Percentiles rank a stretch among this genome's conserved stretches.
These are phyloP conservation scores for Actinidia chinensis DNA, from an alignment of 179 eudicot species.

Conservation along the genomic window DNA sequence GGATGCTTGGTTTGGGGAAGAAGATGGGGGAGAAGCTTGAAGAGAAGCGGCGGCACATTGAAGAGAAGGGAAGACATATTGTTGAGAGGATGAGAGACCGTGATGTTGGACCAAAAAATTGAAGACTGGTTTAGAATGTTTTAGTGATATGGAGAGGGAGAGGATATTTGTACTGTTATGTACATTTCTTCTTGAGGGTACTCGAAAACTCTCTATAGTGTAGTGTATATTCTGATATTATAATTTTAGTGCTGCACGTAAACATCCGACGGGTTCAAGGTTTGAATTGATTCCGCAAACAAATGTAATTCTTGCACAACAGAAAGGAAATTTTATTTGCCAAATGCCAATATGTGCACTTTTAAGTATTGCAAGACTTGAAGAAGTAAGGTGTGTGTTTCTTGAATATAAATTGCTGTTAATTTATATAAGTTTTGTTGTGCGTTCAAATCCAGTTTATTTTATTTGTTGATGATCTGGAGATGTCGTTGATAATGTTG, in stretches of 20 bases:
- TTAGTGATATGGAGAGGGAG: neutral
- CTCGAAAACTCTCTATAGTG: neutral
- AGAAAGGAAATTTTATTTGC: neutral
- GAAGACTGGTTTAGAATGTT: neutral
- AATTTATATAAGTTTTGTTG: too few species aligned
- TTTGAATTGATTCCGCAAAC: neutral
- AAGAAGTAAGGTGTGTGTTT: too few species aligned
- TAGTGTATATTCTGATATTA: neutral
- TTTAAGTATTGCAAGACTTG: too few species aligned
- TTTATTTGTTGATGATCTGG: too few species aligned
- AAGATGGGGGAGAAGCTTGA: constrained; percentile 85
- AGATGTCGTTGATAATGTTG: too few species aligned
- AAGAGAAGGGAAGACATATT: constrained; percentile 67
- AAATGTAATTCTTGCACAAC: neutral
- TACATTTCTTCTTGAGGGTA: neutral
- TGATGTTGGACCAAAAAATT: neutral
- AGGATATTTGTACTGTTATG: neutral
- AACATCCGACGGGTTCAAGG: too few species aligned
- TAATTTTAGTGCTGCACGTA: too few species aligned
- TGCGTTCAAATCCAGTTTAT: too few species aligned
- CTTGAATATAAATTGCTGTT: too few species aligned
- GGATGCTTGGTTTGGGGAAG: constrained; percentile 78
- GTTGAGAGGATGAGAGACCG: constrained; percentile 77
- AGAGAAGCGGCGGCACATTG: constrained; percentile 69
- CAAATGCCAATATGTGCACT: neutral